Percentiles rank a stretch among this genome's conserved stretches.
These are phyloP conservation scores for Peronospora belbahrii DNA, from an alignment of 352 stramenopile species.

Conservation along the genomic window DNA sequence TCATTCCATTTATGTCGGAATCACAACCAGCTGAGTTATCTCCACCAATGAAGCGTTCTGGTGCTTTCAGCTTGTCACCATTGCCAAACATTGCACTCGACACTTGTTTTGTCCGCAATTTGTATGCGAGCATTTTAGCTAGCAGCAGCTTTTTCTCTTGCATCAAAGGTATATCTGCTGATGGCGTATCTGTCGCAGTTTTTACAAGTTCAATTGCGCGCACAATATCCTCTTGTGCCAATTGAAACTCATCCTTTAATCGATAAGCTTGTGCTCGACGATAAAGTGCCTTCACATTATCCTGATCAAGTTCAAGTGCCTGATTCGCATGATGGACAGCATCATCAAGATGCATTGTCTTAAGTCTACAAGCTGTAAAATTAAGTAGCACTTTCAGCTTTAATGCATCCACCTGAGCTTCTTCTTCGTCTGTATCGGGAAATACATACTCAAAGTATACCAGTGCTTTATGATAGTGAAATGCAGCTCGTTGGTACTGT, in stretches of 20 bases:
- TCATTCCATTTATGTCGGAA: slow-evolving; percentile 23
- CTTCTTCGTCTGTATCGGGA: slow-evolving; percentile 50
- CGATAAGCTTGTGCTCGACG: slow-evolving; percentile 55
- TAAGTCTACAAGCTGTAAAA: slow-evolving; percentile 63
- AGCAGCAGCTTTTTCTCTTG: slow-evolving; percentile 56
- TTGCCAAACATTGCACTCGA: slow-evolving; percentile 70
- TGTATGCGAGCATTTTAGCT: slow-evolving; percentile 69
- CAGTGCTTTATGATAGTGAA: slow-evolving; percentile 75
- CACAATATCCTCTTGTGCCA: slow-evolving; percentile 41
- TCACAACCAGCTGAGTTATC: slow-evolving; percentile 4
- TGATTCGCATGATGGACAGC: slow-evolving; percentile 55
- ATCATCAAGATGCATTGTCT: slow-evolving; percentile 66
- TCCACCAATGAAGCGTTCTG: background rate
- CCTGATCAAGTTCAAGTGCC: slow-evolving; percentile 44
- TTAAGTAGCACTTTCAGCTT: slow-evolving; percentile 66
- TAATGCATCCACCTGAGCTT: slow-evolving; percentile 36
- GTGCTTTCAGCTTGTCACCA: slow-evolving; percentile 7
- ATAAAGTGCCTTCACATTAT: slow-evolving; percentile 63
- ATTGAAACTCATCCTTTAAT: slow-evolving; percentile 61
- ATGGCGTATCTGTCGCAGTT: background rate
- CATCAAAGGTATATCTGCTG: slow-evolving; percentile 29
- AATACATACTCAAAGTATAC: slow-evolving; percentile 87
- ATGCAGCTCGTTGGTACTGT: slow-evolving; percentile 73
- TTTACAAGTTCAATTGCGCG: slow-evolving; percentile 28
- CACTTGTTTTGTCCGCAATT: slow-evolving; percentile 49